These are phyloP conservation scores for Cryptosporidium ubiquitum DNA, from an alignment of 169 alveolate genomes.

Conservation along the genomic window DNA sequence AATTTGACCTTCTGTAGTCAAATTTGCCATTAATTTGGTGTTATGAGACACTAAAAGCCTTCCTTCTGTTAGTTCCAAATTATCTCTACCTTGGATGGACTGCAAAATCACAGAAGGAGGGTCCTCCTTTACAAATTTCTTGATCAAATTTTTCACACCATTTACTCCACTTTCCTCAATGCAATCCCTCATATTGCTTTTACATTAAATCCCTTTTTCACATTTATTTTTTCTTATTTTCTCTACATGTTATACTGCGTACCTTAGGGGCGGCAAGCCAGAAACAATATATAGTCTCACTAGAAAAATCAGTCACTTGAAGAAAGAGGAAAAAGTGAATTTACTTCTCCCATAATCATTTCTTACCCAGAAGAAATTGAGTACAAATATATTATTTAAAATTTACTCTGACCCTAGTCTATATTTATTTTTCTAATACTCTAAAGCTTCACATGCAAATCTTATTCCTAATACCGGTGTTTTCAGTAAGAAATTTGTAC, in stretches of 20 bases:
- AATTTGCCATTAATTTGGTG: conserved; percentile 17
- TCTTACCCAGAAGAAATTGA: background rate
- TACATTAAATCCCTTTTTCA: background rate
- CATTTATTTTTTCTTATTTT: conserved; percentile 17
- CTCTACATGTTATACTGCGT: background rate
- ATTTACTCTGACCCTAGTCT: background rate
- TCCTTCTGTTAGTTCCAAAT: conserved; percentile 18
- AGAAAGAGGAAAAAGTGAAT: background rate
- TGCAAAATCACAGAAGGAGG: conserved; percentile 13
- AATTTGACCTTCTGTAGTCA: conserved; percentile 18
- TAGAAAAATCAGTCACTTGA: background rate
- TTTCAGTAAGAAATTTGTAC: background rate
- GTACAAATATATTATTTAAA: too few relatives aligned
- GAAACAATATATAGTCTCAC: background rate
- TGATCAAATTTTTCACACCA: background rate
- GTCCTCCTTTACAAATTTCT: background rate
- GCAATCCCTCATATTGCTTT: background rate
- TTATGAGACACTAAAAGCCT: conserved; percentile 37
- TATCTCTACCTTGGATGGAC: background rate
- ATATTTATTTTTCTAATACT: background rate
- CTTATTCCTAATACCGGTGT: background rate
- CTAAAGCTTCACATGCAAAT: background rate
- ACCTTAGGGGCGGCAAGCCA: background rate
- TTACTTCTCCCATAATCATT: background rate
- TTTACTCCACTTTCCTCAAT: background rate